Evolutionary conservation across 176 grass and related monocot species (phyloP).

Genomic region (Ensete ventricosum): DNA sequence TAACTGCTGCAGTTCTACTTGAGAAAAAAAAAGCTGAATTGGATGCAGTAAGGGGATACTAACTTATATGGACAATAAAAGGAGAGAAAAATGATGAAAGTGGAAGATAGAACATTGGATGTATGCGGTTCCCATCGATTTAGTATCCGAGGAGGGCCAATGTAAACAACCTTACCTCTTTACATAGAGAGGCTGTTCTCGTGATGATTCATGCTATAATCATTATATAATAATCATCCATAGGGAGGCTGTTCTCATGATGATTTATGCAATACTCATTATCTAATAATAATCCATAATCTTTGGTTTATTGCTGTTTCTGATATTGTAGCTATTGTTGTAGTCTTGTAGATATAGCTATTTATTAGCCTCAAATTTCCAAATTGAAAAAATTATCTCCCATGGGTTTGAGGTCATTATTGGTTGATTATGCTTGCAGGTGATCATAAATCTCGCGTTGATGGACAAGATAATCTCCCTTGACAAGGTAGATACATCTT

Average conservation of each 20-base stretch:
- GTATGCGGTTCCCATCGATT: too few species aligned
- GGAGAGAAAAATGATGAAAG: too few species aligned
- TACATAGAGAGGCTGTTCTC: background rate
- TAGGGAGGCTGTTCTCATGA: background rate
- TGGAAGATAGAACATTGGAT: too few species aligned
- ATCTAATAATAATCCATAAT: background rate
- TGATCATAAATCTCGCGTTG: conserved; percentile 59
- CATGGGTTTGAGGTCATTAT: conserved; percentile 12
- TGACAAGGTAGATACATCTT: conserved; percentile 57
- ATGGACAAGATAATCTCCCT: conserved; percentile 83
- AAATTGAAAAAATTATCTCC: background rate
- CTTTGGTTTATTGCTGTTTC: background rate
- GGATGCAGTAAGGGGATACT: too few species aligned
- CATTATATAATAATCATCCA: background rate
- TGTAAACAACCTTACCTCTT: too few species aligned
- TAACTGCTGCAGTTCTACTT: too few species aligned
- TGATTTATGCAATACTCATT: background rate
- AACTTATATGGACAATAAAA: too few species aligned
- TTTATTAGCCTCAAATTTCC: background rate
- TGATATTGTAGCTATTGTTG: background rate
- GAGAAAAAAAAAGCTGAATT: too few species aligned
- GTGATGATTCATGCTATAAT: too few species aligned
- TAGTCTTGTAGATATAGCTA: background rate
- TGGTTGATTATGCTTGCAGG: conserved; percentile 32
- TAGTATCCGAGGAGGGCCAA: too few species aligned